Evolutionary conservation across 306 rosid genomes (phyloP), one percentile per base, ranked within the genome.

Genomic region (Lathyrus oleraceus): DNA sequence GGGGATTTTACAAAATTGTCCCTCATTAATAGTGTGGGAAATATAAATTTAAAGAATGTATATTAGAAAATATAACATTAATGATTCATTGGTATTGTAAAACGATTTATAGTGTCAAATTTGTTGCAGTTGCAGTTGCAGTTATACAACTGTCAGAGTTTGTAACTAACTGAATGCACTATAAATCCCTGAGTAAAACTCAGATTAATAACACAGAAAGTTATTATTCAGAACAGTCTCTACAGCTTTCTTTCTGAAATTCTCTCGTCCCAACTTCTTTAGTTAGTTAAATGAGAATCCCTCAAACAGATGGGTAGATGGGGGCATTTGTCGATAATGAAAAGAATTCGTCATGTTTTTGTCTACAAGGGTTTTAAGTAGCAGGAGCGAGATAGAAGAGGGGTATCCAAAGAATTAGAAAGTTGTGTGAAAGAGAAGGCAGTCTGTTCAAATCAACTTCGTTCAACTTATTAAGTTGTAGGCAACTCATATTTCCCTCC

Each of bases 361-460:
- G 10, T 35, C 39, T 5, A 16, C 47, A 35, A 39, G 66, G 47
- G 66, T 61, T 61, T 58, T 36, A 35, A 61, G 16, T 9, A 59
- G 43, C 43, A 59, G 23, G 64, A 59, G 12, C 64, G 30, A 58
- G 42, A 58, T 30, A 14, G 42, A 2, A 11, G 61, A 54, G 35
- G 60, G 61, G 32, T 12, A 54, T 21, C 30, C 61, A 23, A 10
- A 1, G 9, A 54, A n/a, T 23, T 27, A 28, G 63, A 15, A 60
- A 60, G 25, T 35, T 61, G 28, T 35, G 4, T 10, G 66, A 15
- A 30, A 58, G 42, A 10, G 30, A 59, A 63, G 30, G 40, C 61
- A 17, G 11, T 69, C 36, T 47, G 52, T 44, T 62, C 25, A 56
- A 47, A 69, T 67, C 11, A 67, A 51, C 43, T 28, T 62, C 14